These are phyloP conservation scores for Heliocybe sulcata DNA, from an alignment of 1,284 basidiomycete species.

Conservation along the genomic window DNA sequence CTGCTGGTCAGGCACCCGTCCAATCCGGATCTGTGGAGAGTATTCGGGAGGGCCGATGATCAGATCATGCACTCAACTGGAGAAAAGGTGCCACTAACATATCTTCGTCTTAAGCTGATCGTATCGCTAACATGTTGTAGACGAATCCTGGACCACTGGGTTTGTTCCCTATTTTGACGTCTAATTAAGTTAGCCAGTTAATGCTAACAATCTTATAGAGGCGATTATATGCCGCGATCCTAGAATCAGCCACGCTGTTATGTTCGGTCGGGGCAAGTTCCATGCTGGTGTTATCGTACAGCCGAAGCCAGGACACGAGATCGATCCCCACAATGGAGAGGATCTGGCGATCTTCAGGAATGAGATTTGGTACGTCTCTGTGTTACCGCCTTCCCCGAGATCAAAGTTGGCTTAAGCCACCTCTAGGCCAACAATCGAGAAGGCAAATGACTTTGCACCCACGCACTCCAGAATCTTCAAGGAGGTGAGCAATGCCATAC, in stretches of 20 bases:
- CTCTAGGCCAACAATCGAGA: slow-evolving; percentile 22
- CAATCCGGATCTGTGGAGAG: slow-evolving; percentile 32
- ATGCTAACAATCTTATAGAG: slow-evolving; percentile 18
- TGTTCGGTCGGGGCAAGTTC: slow-evolving; percentile 35
- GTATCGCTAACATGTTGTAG: slow-evolving; percentile 11
- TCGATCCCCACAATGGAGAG: slow-evolving; percentile 23
- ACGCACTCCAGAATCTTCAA: slow-evolving; percentile 21
- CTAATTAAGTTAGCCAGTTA: not conserved
- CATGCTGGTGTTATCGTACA: slow-evolving; percentile 36
- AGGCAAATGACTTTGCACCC: slow-evolving; percentile 19
- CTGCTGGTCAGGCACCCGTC: slow-evolving; percentile 37
- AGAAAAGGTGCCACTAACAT: slow-evolving; percentile 48
- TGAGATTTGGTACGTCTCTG: slow-evolving; percentile 21
- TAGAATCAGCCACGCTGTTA: slow-evolving; percentile 21
- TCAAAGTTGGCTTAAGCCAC: not conserved
- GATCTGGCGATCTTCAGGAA: slow-evolving; percentile 24
- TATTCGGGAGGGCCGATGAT: slow-evolving; percentile 40
- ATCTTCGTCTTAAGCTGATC: too few relatives aligned
- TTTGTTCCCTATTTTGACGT: slow-evolving; percentile 9
- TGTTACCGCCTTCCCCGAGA: not conserved
- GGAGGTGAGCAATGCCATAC: slow-evolving; percentile 13
- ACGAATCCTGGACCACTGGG: slow-evolving; percentile 36
- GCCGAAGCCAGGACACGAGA: slow-evolving; percentile 19
- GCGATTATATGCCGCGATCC: slow-evolving; percentile 28
- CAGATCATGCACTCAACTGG: slow-evolving; percentile 45